Conservation (phyloP, 768 basidiomycete species). For the Cyclocybe cylindracea region DNA sequence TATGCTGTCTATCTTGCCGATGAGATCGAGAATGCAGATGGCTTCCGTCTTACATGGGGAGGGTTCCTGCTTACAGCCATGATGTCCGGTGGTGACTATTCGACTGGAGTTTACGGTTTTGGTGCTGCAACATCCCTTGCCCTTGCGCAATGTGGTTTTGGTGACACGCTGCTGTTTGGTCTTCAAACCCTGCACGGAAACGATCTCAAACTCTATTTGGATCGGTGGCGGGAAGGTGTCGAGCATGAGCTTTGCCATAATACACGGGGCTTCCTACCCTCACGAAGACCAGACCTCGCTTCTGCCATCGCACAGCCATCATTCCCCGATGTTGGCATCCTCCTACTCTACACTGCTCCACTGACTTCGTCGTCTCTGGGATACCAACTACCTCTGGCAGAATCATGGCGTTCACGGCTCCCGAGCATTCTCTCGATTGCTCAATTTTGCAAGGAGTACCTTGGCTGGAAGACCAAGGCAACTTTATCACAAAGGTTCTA, state of each 20-base stretch:
- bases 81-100: slow-evolving; percentile 5
- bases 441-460: not conserved
- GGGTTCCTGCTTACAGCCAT: slow-evolving; percentile 6
- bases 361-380: slow-evolving; percentile 1
- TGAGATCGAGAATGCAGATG: not conserved
- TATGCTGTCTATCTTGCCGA: not conserved
- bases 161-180: not conserved
- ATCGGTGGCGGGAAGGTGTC: not conserved
- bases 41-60: not conserved
- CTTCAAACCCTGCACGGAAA: not conserved
- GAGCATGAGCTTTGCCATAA: not conserved
- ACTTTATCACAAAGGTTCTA: not conserved
- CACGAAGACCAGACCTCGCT: not conserved
- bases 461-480: not conserved
- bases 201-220: not conserved
- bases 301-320: not conserved
- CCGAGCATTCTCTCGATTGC: not conserved
- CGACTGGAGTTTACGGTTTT: not conserved
- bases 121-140: not conserved
- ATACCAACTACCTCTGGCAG: not conserved
- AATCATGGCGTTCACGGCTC: not conserved
- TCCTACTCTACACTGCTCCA: slow-evolving; percentile 3
- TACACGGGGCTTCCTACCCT: not conserved
- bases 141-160: slow-evolving; percentile 2
- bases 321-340: not conserved